These are phyloP conservation scores for Pleurotus eryngii DNA, from an alignment of 768 basidiomycete species.

Conservation along the genomic window DNA sequence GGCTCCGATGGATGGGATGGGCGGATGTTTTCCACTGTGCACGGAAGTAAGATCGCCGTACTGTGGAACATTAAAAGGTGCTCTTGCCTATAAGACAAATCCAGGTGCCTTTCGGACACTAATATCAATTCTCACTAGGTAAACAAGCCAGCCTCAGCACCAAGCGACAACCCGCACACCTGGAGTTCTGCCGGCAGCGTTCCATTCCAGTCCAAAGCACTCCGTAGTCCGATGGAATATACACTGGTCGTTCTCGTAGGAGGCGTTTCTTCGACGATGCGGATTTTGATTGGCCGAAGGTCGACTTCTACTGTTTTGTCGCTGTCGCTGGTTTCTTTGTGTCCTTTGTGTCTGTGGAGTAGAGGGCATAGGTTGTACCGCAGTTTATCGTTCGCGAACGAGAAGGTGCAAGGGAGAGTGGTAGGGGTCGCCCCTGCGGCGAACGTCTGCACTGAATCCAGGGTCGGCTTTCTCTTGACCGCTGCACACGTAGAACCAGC, in stretches of 20 bases:
- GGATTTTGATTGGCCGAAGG: neutral
- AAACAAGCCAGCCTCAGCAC: neutral
- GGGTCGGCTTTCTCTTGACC: neutral
- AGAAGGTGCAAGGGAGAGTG: neutral
- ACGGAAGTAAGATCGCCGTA: too few species aligned
- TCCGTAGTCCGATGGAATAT: conserved; percentile 24
- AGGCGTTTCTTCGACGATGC: conserved; percentile 1
- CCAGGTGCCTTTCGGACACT: conserved; percentile 30
- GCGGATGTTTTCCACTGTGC: conserved; percentile 24
- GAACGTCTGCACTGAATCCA: neutral
- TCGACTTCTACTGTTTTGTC: neutral
- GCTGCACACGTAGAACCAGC: neutral
- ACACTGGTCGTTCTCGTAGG: conserved; percentile 15
- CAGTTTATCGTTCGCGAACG: neutral
- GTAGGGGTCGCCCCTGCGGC: neutral
- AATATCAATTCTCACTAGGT: neutral
- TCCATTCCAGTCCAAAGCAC: conserved; percentile 19
- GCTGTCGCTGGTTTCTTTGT: neutral
- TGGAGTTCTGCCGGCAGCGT: conserved; percentile 28
- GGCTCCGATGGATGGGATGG: conserved; percentile 32
- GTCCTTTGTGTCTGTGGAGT: neutral
- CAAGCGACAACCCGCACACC: conserved; percentile 12
- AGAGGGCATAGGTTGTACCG: conserved; percentile 1
- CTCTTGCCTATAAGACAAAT: conserved; percentile 26
- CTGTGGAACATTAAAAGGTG: too few species aligned